Base-by-base conservation (phyloP, 306 rosid genomes). In the Pueraria montana region DNA sequence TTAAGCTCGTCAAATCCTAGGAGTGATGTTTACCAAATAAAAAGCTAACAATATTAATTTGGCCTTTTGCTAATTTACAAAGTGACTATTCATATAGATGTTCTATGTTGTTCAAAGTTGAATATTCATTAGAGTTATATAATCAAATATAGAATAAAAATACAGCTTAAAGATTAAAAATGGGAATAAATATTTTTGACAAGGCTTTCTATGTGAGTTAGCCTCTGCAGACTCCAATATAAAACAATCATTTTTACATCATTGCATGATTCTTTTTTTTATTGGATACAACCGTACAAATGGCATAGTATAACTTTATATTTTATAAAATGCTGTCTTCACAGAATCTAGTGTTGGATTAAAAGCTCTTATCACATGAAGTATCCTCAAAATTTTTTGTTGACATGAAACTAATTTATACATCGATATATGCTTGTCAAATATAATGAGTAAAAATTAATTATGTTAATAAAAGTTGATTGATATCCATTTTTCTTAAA, bases 401-500 rank as follows among this genome's bases (percentile, higher is more conserved):
- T 6, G 11, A 18, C 11, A 14, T 18, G 17, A 61, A 70, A 46
- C 84, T 52, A 59, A 20, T 46, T 81, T 63, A 23, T 61, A 13
- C 34, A 36, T 61, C 24, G 43, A 20, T 72, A 49, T 62, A 64
- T 63, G 48, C 26, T 74, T 74, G 67, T 74, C 5, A 49, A 36
- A 70, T 43, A 38, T 23, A 43, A 21, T 4, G 14, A 46, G 1
- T 61, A 11, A 81, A 26, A 81, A 23, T 13, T n/a, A 74, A 61
- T 55, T 46, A 34, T 73, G 32, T 52, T 17, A 17, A 7, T 49
- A 66, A 0, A 42, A 58, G 61, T 65, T 74, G 43, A 30, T 55
- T 53, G 52, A 74, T 75, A 67, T 82, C 71, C 72, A 66, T 6
- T 66, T 55, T 75, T 81, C 58, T 63, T 24, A 62, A 81, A 64